Conservation (phyloP, 2,329 filamentous ascomycete genomes). For the Apiospora aurea region DNA sequence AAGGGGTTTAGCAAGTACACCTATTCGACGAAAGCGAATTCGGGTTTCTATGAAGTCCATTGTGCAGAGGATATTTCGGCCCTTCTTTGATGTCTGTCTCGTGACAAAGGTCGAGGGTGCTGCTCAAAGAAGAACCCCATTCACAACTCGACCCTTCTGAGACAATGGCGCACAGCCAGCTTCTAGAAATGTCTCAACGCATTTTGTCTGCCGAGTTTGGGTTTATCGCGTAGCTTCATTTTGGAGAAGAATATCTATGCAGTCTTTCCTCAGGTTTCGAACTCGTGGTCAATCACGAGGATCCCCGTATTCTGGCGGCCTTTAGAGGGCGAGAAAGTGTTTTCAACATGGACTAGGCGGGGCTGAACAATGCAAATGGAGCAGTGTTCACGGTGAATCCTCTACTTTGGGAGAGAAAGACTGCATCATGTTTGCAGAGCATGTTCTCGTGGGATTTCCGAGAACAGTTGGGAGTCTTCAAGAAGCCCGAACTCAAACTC, state of each 20-base stretch:
- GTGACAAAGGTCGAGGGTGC: background rate
- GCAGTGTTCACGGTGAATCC: background rate
- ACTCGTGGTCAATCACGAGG: no score
- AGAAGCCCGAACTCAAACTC: no score
- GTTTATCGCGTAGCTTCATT: no score
- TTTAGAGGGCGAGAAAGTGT: background rate
- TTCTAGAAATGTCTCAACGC: no score
- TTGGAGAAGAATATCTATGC: no score
- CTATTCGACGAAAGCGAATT: background rate
- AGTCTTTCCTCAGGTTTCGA: no score
- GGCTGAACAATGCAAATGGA: background rate
- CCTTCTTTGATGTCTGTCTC: background rate
- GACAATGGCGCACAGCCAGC: no score
- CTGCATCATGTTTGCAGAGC: background rate
- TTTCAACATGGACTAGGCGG: background rate
- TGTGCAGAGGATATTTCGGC: background rate
- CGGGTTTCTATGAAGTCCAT: background rate
- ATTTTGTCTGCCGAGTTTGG: no score
- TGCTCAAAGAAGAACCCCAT: background rate
- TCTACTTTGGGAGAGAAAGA: background rate
- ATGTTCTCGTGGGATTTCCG: background rate
- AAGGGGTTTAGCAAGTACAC: background rate
- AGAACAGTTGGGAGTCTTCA: background rate
- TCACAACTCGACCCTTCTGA: background rate
- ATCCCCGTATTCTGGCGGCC: background rate